Evolutionary conservation across 2,329 filamentous ascomycete genomes (phyloP), one percentile per base, ranked within the genome.

Genomic region (Fusarium torulosum): DNA sequence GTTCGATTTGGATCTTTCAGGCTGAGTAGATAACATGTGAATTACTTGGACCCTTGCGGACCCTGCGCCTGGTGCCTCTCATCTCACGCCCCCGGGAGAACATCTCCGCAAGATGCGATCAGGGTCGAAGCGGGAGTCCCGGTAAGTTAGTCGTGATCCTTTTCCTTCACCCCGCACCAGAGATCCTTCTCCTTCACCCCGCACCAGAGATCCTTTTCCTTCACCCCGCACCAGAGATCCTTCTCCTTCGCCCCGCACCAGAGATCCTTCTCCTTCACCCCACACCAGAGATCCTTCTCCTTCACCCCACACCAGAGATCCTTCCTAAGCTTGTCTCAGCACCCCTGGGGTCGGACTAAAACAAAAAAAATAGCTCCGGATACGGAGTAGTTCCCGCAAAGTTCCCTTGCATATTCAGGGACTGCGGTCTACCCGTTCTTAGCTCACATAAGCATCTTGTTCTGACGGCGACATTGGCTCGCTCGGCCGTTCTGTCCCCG

Each of bases 1-100:
- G 14, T 15, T 49, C 33, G 20, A 49, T 49, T 49, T 49, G 45
- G 31, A 49, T 38, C 45, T 37, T 38, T 20, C 31, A 49, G 45
- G 21, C 33, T 49, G 45, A 49, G 45, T 49, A 25, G 45, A 37
- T 37, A 23, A 25, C 13, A 49, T 19, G 45, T 49, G 45, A 37
- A 38, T 38, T 49, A 49, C 45, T 27, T 49, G 45, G 45, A 49
- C 45, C 45, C 45, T 37, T 49, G 45, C 45, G 20, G 31, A 49
- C 45, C 20, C 20, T 49, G 31, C 21, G 45, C 45, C 45, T 37
- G 20, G 45, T 37, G 21, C 20, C 20, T n/a, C 45, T 37, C 45
- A 25, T 49, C 45, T 49, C 15, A 49, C 45, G 31, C 45, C 45
- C 45, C 45, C 45, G 31, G 45, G 31, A 45, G 15, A 49, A 37